Evolutionary conservation across 2,329 filamentous ascomycete species (phyloP).

Genomic region (Hypomyces rosellus): DNA sequence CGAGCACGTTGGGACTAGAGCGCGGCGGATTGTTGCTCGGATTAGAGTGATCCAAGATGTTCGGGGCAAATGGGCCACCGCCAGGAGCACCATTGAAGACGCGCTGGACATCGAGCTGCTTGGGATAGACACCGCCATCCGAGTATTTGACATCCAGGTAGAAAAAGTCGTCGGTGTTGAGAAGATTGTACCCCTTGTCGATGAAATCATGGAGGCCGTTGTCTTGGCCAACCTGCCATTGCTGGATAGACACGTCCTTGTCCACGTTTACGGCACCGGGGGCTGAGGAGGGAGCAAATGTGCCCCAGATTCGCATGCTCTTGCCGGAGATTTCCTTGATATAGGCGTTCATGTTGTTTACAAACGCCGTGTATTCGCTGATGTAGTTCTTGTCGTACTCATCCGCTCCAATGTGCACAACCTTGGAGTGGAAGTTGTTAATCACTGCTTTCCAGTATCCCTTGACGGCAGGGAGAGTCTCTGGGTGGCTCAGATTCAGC

Average conservation of each 20-base stretch:
- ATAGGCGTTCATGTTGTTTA: slow-evolving; percentile 38
- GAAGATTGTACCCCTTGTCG: slow-evolving; percentile 16
- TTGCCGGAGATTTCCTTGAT: slow-evolving; percentile 40
- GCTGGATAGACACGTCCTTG: slow-evolving; percentile 16
- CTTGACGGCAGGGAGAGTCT: slow-evolving; percentile 45
- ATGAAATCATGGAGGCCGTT: slow-evolving; percentile 16
- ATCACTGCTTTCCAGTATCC: slow-evolving; percentile 46
- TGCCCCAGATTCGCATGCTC: slow-evolving; percentile 48
- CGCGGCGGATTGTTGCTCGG: slow-evolving; percentile 15
- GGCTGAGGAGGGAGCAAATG: slow-evolving; percentile 17
- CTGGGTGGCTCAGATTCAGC: slow-evolving; percentile 37
- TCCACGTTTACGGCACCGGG: slow-evolving; percentile 12
- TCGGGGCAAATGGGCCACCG: slow-evolving; percentile 16
- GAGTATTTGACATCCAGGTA: slow-evolving; percentile 18
- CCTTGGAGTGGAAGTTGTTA: slow-evolving; percentile 49
- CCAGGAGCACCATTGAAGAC: slow-evolving; percentile 14
- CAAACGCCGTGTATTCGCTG: slow-evolving; percentile 43
- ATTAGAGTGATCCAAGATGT: slow-evolving; percentile 17
- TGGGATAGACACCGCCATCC: slow-evolving; percentile 17
- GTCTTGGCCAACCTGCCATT: slow-evolving; percentile 17
- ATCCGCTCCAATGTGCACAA: slow-evolving; percentile 50
- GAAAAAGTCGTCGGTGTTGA: slow-evolving; percentile 18
- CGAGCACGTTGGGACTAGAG: slow-evolving; percentile 14
- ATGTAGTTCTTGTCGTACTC: slow-evolving; percentile 42
- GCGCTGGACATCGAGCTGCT: slow-evolving; percentile 15